These are phyloP conservation scores for Murraya koenigii DNA, from an alignment of 345 rosid species.

Conservation along the genomic window DNA sequence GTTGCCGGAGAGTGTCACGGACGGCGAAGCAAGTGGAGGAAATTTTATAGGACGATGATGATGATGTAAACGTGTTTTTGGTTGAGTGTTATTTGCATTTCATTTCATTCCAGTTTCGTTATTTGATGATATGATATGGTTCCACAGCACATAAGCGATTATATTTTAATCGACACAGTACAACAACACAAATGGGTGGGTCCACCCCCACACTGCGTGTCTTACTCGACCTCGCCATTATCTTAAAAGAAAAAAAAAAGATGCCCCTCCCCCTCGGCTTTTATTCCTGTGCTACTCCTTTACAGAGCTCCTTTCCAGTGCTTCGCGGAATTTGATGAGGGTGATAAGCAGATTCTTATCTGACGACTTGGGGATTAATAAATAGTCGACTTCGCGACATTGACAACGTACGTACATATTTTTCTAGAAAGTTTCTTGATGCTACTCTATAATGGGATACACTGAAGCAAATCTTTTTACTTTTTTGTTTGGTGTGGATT, in stretches of 20 bases:
- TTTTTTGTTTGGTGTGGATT: neutral
- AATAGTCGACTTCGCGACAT: neutral
- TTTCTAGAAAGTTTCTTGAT: neutral
- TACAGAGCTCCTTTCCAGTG: neutral
- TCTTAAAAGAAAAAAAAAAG: neutral
- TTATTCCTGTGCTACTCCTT: neutral
- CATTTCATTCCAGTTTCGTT: constrained; percentile 10
- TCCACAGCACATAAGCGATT: neutral
- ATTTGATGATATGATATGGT: constrained; percentile 36
- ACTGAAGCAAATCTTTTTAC: neutral
- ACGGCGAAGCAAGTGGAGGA: constrained; percentile 12
- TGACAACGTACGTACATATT: neutral
- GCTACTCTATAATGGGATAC: neutral
- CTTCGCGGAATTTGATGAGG: constrained; percentile 5
- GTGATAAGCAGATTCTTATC: neutral
- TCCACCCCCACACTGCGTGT: constrained; percentile 28
- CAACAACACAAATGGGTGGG: constrained; percentile 26
- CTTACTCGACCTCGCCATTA: constrained; percentile 19
- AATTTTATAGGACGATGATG: constrained; percentile 22
- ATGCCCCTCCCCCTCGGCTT: constrained; percentile 6
- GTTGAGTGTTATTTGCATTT: neutral
- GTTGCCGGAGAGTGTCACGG: constrained; percentile 21
- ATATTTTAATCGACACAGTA: constrained; percentile 6
- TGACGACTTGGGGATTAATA: neutral
- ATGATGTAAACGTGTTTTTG: constrained; percentile 23